phyloP scores from a whole-genome alignment of 805 yeast genomes.

The Metschnikowia vanudenii region DNA sequence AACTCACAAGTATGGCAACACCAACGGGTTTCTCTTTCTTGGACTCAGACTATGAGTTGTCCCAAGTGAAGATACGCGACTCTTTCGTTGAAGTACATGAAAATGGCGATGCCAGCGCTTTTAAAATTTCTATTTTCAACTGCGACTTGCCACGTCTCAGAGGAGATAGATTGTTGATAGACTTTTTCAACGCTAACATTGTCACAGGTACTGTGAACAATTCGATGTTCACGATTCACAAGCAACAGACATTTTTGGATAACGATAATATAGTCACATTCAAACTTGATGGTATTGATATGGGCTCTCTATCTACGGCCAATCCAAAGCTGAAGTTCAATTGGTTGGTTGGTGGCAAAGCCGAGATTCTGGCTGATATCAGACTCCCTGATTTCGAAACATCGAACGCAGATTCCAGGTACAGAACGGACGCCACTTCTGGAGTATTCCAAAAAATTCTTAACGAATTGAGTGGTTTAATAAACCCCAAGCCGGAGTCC shows the following conservation, averaged over 20 bases:
- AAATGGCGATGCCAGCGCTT: slow-evolving; percentile 4
- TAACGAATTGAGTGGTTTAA: slow-evolving; percentile 23
- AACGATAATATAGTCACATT: slow-evolving; percentile 32
- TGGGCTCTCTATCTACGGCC: slow-evolving; percentile 30
- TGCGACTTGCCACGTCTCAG: slow-evolving; percentile 63
- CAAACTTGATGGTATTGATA: slow-evolving; percentile 42
- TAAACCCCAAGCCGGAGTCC: slow-evolving; percentile 4
- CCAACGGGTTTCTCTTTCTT: slow-evolving; percentile 15
- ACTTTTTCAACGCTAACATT: slow-evolving; percentile 66
- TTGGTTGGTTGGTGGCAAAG: slow-evolving; percentile 70
- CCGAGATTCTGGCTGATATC: slow-evolving; percentile 66
- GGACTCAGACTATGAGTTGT: slow-evolving; percentile 35
- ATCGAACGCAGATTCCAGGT: slow-evolving; percentile 25
- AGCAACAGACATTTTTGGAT: slow-evolving; percentile 54
- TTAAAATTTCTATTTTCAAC: slow-evolving; percentile 59
- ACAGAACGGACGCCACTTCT: slow-evolving; percentile 20
- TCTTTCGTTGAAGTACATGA: slow-evolving; percentile 44
- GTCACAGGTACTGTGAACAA: slow-evolving; percentile 74
- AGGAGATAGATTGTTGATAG: slow-evolving; percentile 57
- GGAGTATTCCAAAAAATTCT: slow-evolving; percentile 29
- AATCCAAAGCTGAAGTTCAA: slow-evolving; percentile 50
- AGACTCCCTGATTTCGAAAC: slow-evolving; percentile 52
- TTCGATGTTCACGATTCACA: slow-evolving; percentile 73
- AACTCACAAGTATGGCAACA: slow-evolving; percentile 6
- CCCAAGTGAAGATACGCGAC: slow-evolving; percentile 49